phyloP scores from a whole-genome alignment of 768 basidiomycete species.

The Rhodotorula sphaerocarpa region DNA sequence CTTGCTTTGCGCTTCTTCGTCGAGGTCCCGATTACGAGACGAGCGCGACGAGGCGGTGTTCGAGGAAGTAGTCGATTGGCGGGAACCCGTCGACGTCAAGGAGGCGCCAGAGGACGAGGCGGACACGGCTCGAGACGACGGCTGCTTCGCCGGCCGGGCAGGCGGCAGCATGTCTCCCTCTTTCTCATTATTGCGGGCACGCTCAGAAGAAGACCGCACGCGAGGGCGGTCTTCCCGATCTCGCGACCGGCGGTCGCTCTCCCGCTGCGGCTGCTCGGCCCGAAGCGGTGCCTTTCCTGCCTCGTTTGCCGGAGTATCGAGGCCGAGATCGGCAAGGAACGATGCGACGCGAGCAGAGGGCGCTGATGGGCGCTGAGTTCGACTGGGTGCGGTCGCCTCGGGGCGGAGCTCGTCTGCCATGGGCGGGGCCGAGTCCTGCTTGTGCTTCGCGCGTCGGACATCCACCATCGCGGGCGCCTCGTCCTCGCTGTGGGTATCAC shows the following conservation, averaged over 20 bases:
- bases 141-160: not conserved
- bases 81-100: too few relatives aligned
- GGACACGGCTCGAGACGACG: not conserved
- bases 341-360: conserved; percentile 5
- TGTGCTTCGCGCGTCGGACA: not conserved
- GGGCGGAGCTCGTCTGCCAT: not conserved
- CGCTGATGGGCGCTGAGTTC: not conserved
- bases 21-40: not conserved
- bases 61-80: too few relatives aligned
- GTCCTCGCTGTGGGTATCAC: not conserved
- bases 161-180: not conserved
- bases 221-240: not conserved
- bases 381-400: too few relatives aligned
- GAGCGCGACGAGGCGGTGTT: not conserved
- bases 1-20: not conserved
- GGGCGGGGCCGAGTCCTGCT: not conserved
- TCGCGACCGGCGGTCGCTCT: not conserved
- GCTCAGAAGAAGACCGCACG: not conserved
- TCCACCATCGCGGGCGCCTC: not conserved
- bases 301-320: conserved; percentile 2
- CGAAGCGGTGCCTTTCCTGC: not conserved
- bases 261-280: not conserved
- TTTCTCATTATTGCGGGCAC: too few relatives aligned
- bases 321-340: conserved; percentile 20
- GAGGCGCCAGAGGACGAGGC: not conserved